Percentiles rank a stretch among this genome's conserved stretches.
These are phyloP conservation scores for Flaveria trinervia DNA, from an alignment of 129 eudicot species.

Conservation along the genomic window DNA sequence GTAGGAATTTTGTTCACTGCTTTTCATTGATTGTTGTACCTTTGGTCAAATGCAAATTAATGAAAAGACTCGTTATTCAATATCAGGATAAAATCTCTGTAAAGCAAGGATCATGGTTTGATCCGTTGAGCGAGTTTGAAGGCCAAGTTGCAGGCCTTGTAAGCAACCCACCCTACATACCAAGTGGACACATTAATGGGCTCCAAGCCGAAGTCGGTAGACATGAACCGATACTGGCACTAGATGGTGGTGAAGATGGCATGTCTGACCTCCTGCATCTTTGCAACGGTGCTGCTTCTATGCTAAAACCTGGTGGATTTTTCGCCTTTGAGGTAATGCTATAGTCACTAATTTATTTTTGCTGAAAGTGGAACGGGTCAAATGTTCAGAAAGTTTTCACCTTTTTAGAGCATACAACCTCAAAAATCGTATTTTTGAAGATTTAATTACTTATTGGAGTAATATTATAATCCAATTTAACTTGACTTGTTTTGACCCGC, in stretches of 20 bases:
- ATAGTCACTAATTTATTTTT: neutral
- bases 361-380: neutral
- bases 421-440: neutral
- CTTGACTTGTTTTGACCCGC: neutral
- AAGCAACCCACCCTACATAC: conserved; percentile 97
- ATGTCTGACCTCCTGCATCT: conserved; percentile 67
- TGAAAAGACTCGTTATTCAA: conserved; percentile 1
- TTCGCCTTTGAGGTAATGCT: conserved; percentile 79
- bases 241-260: conserved; percentile 90
- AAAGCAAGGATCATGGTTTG: conserved; percentile 90
- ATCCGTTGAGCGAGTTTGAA: conserved; percentile 62
- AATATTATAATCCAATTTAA: neutral
- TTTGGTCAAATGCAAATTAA: neutral
- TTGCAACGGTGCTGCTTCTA: conserved; percentile 59
- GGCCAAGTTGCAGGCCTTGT: conserved; percentile 76
- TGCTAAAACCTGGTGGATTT: conserved; percentile 86
- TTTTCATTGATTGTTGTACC: neutral
- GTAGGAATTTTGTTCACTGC: neutral
- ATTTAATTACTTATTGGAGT: neutral
- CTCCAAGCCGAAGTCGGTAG: conserved; percentile 86
- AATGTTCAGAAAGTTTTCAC: neutral
- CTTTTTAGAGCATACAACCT: neutral
- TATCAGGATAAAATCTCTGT: conserved; percentile 59
- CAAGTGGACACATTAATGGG: conserved; percentile 61
- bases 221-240: conserved; percentile 88